Conservation (phyloP, 1,284 basidiomycete species). For the Fomitopsis schrenkii region DNA sequence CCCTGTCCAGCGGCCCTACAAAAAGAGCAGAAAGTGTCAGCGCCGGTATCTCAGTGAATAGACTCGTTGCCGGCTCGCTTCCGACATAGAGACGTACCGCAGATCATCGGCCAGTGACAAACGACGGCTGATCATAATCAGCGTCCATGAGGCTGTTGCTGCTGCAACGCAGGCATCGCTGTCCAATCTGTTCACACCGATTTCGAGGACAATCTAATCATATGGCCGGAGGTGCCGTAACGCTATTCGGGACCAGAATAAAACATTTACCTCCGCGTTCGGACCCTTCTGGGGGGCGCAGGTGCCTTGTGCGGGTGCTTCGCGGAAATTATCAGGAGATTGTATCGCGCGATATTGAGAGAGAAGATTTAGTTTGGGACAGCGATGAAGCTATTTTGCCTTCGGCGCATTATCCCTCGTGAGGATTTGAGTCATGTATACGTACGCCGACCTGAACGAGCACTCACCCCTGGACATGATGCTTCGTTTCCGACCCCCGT, state of each 20-base stretch:
- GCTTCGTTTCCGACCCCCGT: neutral
- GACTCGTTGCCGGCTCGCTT: neutral
- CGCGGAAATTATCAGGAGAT: neutral
- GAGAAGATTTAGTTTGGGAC: neutral
- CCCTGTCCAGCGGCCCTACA: no score
- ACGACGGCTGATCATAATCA: neutral
- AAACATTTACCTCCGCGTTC: neutral
- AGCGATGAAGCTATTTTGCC: neutral
- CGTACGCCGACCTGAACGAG: neutral
- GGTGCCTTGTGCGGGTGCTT: neutral
- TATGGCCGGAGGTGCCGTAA: neutral
- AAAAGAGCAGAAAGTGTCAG: neutral
- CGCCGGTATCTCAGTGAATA: neutral
- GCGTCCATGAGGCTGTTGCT: neutral
- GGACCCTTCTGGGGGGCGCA: neutral
- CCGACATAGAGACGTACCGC: neutral
- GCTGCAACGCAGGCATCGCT: neutral
- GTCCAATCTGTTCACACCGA: neutral
- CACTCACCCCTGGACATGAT: neutral
- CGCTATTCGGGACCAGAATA: neutral
- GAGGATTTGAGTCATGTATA: neutral
- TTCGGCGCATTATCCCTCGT: neutral
- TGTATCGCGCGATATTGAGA: neutral
- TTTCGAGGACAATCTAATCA: neutral
- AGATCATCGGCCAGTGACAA: neutral